phyloP scores from a whole-genome alignment of 208 protist species.

The Herpetomonas muscarum region DNA sequence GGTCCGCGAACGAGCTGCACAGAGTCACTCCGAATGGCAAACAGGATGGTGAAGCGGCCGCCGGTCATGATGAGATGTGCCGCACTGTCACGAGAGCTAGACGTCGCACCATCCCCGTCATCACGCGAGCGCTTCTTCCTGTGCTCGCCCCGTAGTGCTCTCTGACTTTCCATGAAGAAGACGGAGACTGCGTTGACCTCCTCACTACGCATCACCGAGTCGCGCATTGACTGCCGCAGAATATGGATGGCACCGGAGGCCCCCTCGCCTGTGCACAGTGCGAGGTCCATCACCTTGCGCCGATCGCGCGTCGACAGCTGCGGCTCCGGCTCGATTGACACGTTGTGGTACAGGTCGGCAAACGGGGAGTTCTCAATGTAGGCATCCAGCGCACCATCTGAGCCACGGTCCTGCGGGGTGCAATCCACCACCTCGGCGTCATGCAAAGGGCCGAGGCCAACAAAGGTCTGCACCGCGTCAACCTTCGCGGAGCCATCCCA shows the following conservation, averaged over 20 bases:
- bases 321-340: conserved; percentile 56
- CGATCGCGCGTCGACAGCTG: conserved; percentile 20
- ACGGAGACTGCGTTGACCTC: conserved; percentile 70
- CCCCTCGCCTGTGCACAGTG: conserved; percentile 48
- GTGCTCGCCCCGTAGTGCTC: background rate
- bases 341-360: conserved; percentile 53
- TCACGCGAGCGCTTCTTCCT: conserved; percentile 26
- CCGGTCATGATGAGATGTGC: conserved; percentile 64
- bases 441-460: conserved; percentile 40
- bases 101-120: background rate
- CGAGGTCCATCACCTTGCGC: conserved; percentile 58
- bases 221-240: conserved; percentile 62
- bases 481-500: conserved; percentile 5
- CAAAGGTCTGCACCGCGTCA: conserved; percentile 35
- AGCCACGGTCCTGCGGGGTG: conserved; percentile 14
- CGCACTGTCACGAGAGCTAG: background rate
- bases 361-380: conserved; percentile 66
- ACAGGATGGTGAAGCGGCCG: conserved; percentile 67
- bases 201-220: conserved; percentile 49
- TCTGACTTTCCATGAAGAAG: conserved; percentile 46
- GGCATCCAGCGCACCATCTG: conserved; percentile 15
- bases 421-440: conserved; percentile 54
- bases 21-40: conserved; percentile 56
- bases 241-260: conserved; percentile 48
- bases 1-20: conserved; percentile 70